A percentile compares a stretch with the other conserved stretches of the same genome.
Evolutionary conservation across 164 flowering plant genomes (phyloP).

Genomic region (Akebia trifoliata): DNA sequence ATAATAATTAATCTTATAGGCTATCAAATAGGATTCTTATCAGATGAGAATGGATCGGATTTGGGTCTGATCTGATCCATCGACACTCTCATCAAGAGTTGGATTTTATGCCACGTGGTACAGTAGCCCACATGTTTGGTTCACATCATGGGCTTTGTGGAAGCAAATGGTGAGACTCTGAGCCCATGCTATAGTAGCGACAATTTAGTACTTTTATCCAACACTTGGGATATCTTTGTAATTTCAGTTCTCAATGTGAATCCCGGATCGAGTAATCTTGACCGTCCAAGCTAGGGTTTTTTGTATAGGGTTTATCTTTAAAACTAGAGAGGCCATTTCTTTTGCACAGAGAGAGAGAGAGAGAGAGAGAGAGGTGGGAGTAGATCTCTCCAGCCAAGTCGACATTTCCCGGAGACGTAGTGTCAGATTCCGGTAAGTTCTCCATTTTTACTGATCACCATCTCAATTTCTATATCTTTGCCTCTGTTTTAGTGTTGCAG

Average conservation of each 20-base stretch:
- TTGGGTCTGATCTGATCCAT: no score
- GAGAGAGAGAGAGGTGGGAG: background rate
- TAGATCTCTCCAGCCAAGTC: background rate
- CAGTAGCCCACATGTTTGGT: no score
- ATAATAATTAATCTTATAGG: no score
- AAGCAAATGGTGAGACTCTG: no score
- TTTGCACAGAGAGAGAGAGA: background rate
- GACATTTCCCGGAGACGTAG: background rate
- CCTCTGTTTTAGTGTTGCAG: background rate
- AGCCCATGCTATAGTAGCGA: background rate
- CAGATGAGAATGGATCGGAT: no score
- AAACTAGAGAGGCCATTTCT: background rate
- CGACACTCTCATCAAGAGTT: no score
- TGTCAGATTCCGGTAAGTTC: background rate
- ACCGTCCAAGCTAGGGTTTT: constrained; percentile 1
- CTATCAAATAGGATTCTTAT: no score
- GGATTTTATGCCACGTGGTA: no score
- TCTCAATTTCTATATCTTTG: background rate
- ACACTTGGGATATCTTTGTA: background rate
- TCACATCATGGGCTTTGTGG: no score
- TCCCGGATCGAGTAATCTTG: constrained; percentile 3
- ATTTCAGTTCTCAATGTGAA: background rate
- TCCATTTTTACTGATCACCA: background rate
- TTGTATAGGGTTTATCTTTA: constrained; percentile 1
- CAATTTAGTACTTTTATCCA: background rate